These are phyloP conservation scores for Xylariaceae sp. DNA, from an alignment of 2,329 filamentous ascomycete genomes.

Conservation along the genomic window DNA sequence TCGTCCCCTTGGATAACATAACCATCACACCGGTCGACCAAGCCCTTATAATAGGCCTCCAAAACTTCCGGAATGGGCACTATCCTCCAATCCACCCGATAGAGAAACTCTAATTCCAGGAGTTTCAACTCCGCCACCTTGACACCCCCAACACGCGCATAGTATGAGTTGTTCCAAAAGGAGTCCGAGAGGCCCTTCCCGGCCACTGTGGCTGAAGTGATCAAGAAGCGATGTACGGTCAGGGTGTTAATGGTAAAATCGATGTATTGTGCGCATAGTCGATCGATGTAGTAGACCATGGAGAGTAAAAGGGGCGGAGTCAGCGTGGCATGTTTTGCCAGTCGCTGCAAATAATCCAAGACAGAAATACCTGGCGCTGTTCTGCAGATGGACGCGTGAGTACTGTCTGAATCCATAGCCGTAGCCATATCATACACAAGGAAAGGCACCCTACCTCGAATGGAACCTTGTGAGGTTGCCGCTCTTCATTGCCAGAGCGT, in stretches of 20 bases:
- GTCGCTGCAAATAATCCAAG: slow-evolving; percentile 82
- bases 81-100: slow-evolving; percentile 91
- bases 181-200: slow-evolving; percentile 94
- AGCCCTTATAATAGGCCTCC: slow-evolving; percentile 84
- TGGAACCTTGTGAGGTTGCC: slow-evolving; percentile 91
- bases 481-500: slow-evolving; percentile 75
- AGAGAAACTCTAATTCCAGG: slow-evolving; percentile 88
- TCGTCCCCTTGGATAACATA: slow-evolving; percentile 46
- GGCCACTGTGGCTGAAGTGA: slow-evolving; percentile 90
- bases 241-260: slow-evolving; percentile 95
- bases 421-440: background rate
- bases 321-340: slow-evolving; percentile 90
- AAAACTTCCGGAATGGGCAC: slow-evolving; percentile 92
- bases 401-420: background rate
- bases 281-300: slow-evolving; percentile 99
- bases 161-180: slow-evolving; percentile 98
- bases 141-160: slow-evolving; percentile 89
- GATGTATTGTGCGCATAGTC: slow-evolving; percentile 83
- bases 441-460: slow-evolving; percentile 58
- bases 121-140: slow-evolving; percentile 84
- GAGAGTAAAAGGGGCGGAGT: slow-evolving; percentile 91
- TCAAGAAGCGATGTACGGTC: slow-evolving; percentile 94
- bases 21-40: slow-evolving; percentile 63
- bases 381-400: slow-evolving; percentile 31
- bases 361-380: slow-evolving; percentile 87